Percentiles rank a stretch among this genome's conserved stretches.
Conservation (phyloP, 768 basidiomycete species). For the Phylloporus sp. region DNA sequence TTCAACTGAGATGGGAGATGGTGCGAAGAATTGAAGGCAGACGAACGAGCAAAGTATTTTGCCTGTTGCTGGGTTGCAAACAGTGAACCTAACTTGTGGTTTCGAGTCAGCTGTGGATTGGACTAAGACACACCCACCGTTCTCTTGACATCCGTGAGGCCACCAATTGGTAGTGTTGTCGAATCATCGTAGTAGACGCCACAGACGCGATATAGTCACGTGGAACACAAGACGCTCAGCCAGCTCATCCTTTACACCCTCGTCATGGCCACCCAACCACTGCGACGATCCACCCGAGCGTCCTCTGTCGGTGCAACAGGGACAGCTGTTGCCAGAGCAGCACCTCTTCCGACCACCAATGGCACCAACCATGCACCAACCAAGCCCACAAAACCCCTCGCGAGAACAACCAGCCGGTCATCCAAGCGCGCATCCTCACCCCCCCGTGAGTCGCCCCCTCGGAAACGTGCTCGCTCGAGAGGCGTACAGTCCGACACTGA, state of each 20-base stretch:
- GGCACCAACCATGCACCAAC: constrained; percentile 35
- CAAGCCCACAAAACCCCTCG: constrained; percentile 29
- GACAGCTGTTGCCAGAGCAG: constrained; percentile 23
- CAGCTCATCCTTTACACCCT: neutral
- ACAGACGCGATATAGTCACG: constrained; percentile 27
- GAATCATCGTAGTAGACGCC: constrained; percentile 15
- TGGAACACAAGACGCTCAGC: constrained; percentile 7
- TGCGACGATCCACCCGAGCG: constrained; percentile 53
- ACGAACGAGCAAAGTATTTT: constrained; percentile 55
- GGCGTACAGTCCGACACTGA: constrained; percentile 41
- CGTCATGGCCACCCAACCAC: constrained; percentile 29
- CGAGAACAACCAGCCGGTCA: constrained; percentile 22
- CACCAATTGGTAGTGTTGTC: constrained; percentile 8
- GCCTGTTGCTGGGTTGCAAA: constrained; percentile 69
- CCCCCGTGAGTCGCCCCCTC: constrained; percentile 38
- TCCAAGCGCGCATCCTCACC: constrained; percentile 53
- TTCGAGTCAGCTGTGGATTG: neutral
- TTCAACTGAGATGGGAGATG: neutral
- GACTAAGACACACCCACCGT: constrained; percentile 1
- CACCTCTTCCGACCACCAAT: constrained; percentile 28
- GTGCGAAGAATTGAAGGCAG: neutral
- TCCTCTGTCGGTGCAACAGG: constrained; percentile 42
- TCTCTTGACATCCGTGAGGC: constrained; percentile 1
- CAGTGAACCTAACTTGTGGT: constrained; percentile 39
- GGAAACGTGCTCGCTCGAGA: constrained; percentile 45